Base-by-base conservation (phyloP, 2,329 filamentous ascomycete genomes). In the Dactylellina cionopaga region DNA sequence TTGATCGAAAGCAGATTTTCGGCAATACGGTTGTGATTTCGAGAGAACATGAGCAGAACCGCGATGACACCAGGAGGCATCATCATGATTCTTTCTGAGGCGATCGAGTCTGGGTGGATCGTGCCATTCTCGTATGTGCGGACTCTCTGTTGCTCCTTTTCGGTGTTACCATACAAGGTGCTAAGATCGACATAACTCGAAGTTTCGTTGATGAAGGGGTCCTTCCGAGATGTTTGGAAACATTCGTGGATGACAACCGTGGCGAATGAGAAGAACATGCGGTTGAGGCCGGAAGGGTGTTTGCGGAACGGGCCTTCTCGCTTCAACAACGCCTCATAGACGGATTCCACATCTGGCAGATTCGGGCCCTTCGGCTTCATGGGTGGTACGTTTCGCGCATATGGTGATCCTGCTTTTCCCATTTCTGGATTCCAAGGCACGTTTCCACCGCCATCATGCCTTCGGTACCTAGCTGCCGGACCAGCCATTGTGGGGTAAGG, bases 111-210 rank as follows among this genome's bases (percentile, higher is more conserved):
- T 0, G 88, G 86, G 79, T 91, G 90, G 73, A 92, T 81, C 76
- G 86, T 88, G 17, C 89, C 89, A 73, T 85, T 56, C 54, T 85
- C 83, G 79, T 86, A 85, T 0, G 87, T 88, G 25, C 89, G 84
- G 77, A 91, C 85, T 73, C 82, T 78, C 51, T 88, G 81, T 76
- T 91, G 89, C 74, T 90, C 87, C 22, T 83, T 81, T 76, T 86
- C 83, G 39, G 86, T 87, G 52, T 85, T 89, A 3, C 90, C 90
- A 75, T 92, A 92, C 4, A 92, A 81, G 0, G 90, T 90, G 0
- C 88, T 84, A 0, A 93, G 82, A 76, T 92, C 90, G 27, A 92
- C 84, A 75, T 92, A 92, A 89, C 92, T 81, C 0, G 89, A 92
- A 0, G 88, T 91, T 74, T 87, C 82, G 0, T 87, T 89, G 63